Base-by-base conservation (phyloP, 495 filamentous ascomycete species). In the Rhizodiscina lignyota region DNA sequence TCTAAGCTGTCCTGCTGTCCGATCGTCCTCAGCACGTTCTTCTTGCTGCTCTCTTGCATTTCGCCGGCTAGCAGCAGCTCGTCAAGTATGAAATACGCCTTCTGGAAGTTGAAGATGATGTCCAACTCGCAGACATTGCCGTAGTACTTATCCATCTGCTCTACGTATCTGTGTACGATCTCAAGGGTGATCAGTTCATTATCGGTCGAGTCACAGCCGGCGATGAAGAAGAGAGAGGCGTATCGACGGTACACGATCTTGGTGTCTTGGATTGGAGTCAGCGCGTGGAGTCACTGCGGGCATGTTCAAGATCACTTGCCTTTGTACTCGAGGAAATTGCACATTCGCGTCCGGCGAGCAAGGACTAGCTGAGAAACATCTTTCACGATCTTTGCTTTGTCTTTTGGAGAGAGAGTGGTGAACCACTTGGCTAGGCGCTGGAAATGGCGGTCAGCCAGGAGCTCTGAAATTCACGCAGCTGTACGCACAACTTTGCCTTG, bases 121-220 rank as follows among this genome's bases (percentile, higher is more conserved):
- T 97, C 89, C 45, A 97, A 66, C 64, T 99, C 91, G 72, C 89
- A 99, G 39, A 99, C 89, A 60, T 99, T 99, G 56, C 89, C 89
- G 54, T 99, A 99, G 67, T 96, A 99, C 56, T 96, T 99, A 68
- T 99, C 89, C 89, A 96, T 99, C 62, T 96, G 89, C 58, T 99
- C 89, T 33, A 96, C 89, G 56, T 94, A 96, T 47, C 89, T 83
- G 60, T 99, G 89, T 32, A 99, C 87, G 53, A 96, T 83, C 56
- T 99, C 89, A 44, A 99, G 79, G 21, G 83, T 93, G 55, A 96
- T 94, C 57, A 99, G 64, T 52, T 99, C 89, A 63, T 99, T 99
- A 52, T 96, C 89, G 35, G 79, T 83, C 12, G 85, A 81, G 21
- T 81, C 74, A 62, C 86, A 92, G 39, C 91, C 89, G 52, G 91